Percentiles rank a stretch among this genome's conserved stretches.
These are phyloP conservation scores for Antrodiella citrinella DNA, from an alignment of 768 basidiomycete genomes.

Conservation along the genomic window DNA sequence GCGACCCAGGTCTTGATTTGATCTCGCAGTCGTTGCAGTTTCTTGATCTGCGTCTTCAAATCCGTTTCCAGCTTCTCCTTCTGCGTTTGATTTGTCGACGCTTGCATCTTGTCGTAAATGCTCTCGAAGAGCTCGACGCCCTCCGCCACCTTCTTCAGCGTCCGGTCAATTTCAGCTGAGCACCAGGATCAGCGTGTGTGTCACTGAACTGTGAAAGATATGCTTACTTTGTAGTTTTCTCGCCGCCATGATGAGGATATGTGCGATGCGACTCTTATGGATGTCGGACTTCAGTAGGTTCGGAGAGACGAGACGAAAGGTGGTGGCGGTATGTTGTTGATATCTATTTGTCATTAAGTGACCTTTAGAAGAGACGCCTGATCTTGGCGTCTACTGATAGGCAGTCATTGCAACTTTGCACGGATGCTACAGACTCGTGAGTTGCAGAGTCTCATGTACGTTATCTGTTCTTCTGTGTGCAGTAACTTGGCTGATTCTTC, in stretches of 20 bases:
- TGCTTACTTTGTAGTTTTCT: conserved; percentile 77
- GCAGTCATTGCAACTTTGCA: too few relatives aligned
- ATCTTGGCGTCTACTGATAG: background rate
- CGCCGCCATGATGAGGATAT: conserved; percentile 63
- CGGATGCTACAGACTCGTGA: too few relatives aligned
- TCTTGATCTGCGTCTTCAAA: conserved; percentile 98
- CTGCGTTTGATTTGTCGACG: conserved; percentile 92
- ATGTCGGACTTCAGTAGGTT: too few relatives aligned
- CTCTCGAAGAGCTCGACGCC: conserved; percentile 93
- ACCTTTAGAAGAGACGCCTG: background rate
- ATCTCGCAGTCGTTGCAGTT: conserved; percentile 74
- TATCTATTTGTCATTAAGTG: conserved; percentile 3
- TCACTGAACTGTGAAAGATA: background rate
- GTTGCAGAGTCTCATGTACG: too few relatives aligned
- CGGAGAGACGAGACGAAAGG: too few relatives aligned
- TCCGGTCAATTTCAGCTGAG: conserved; percentile 96
- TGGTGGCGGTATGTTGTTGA: conserved; percentile 5
- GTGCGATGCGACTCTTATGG: too few relatives aligned
- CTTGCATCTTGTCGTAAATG: conserved; percentile 98
- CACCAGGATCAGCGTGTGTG: background rate
- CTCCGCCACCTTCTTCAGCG: conserved; percentile 92
- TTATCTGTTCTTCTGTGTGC: too few relatives aligned
- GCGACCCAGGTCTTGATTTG: conserved; percentile 96
- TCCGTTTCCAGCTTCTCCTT: conserved; percentile 97
- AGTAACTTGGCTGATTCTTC: too few relatives aligned